Evolutionary conservation across 805 yeast species (phyloP).

Genomic region (Clavispora carvajalis): DNA sequence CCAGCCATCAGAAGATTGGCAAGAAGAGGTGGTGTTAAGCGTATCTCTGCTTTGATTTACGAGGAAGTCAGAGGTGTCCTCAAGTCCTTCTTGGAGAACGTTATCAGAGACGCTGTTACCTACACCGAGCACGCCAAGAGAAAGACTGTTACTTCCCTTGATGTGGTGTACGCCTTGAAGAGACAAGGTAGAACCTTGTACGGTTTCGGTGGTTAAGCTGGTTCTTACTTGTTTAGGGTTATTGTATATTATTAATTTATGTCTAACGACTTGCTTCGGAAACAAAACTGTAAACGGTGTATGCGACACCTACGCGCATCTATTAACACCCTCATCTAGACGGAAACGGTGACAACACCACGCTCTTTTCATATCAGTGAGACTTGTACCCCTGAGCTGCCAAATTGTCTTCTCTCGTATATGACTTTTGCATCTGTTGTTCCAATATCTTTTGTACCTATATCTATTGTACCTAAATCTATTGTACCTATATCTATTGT

Average conservation of each 20-base stretch:
- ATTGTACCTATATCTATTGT: too few relatives aligned
- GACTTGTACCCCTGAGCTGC: too few relatives aligned
- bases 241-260: neutral
- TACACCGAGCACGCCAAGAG: conserved; percentile 99
- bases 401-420: too few relatives aligned
- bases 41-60: conserved; percentile 97
- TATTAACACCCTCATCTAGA: too few relatives aligned
- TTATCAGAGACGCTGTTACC: conserved; percentile 98
- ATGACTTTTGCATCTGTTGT: too few relatives aligned
- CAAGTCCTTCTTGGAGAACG: conserved; percentile 92
- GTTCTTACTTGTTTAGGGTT: neutral
- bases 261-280: conserved; percentile 1
- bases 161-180: conserved; percentile 98
- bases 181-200: conserved; percentile 99
- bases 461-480: too few relatives aligned
- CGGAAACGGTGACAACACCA: too few relatives aligned
- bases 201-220: conserved; percentile 89
- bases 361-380: too few relatives aligned
- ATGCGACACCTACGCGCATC: too few relatives aligned
- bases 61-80: conserved; percentile 98
- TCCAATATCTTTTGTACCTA: too few relatives aligned
- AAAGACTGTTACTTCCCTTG: conserved; percentile 98
- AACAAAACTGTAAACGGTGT: too few relatives aligned
- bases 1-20: conserved; percentile 99
- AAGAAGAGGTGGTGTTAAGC: conserved; percentile 99